A percentile compares a stretch with the other conserved stretches of the same genome.
These are phyloP conservation scores for Acorus gramineus DNA, from an alignment of 106 monocot species.

Conservation along the genomic window DNA sequence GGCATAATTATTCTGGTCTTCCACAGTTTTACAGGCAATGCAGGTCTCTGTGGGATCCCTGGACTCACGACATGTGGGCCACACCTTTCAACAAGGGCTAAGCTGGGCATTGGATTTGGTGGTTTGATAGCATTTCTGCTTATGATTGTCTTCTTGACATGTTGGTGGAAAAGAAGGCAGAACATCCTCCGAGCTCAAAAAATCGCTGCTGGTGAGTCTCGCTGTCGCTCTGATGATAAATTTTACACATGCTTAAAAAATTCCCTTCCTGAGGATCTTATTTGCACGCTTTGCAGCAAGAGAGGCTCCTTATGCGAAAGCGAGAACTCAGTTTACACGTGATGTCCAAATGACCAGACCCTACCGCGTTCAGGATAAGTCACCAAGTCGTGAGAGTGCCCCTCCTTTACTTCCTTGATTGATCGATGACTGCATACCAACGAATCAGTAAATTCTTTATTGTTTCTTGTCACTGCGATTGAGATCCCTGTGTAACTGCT, in stretches of 20 bases:
- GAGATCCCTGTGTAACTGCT: no score
- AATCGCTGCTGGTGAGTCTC: slow-evolving; percentile 43
- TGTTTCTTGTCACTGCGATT: no score
- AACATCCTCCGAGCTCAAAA: slow-evolving; percentile 76
- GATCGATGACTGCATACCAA: no score
- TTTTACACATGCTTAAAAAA: no score
- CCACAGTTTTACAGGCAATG: slow-evolving; percentile 83
- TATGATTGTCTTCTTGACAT: slow-evolving; percentile 28
- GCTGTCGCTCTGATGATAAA: no score
- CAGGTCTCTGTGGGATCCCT: slow-evolving; percentile 85
- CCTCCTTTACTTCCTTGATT: slow-evolving; percentile 33
- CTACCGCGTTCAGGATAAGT: slow-evolving; percentile 44
- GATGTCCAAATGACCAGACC: slow-evolving; percentile 78
- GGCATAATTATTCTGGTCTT: slow-evolving; percentile 7
- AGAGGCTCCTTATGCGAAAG: slow-evolving; percentile 92
- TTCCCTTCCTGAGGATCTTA: no score
- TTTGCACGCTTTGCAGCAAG: slow-evolving; percentile 40
- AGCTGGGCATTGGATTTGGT: slow-evolving; percentile 73
- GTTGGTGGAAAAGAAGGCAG: slow-evolving; percentile 93
- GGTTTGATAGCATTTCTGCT: slow-evolving; percentile 41
- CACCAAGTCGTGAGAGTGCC: slow-evolving; percentile 26
- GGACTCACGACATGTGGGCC: slow-evolving; percentile 73
- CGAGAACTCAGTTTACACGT: slow-evolving; percentile 43
- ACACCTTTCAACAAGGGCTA: slow-evolving; percentile 56
- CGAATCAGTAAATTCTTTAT: no score